Conservation (phyloP, 2,329 filamentous ascomycete genomes). For the Trichoderma citrinoviride region DNA sequence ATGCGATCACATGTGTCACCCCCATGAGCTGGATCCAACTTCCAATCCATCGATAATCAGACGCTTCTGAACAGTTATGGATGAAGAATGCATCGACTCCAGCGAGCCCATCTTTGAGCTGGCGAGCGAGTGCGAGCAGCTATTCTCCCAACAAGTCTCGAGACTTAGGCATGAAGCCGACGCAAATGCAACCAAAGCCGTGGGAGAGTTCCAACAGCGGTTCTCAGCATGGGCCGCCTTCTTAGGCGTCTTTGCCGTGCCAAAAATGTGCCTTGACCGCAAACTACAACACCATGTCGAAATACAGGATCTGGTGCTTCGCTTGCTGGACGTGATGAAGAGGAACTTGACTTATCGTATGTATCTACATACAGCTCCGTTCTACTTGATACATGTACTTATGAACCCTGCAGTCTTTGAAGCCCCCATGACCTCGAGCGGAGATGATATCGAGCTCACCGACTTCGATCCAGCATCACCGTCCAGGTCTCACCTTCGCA, state of each 20-base stretch:
- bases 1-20: background rate
- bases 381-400: background rate
- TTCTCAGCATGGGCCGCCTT: slow-evolving; percentile 21
- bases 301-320: slow-evolving; percentile 16
- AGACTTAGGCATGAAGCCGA: background rate
- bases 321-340: slow-evolving; percentile 12
- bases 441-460: background rate
- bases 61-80: background rate
- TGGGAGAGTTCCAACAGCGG: slow-evolving; percentile 18
- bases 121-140: background rate
- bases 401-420: background rate
- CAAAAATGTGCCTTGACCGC: slow-evolving; percentile 19
- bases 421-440: background rate
- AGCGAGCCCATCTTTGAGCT: background rate
- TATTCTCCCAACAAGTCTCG: background rate
- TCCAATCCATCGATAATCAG: no score
- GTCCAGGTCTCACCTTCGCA: background rate
- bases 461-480: background rate
- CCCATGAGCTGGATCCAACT: background rate
- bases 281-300: slow-evolving; percentile 6
- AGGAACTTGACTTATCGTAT: slow-evolving; percentile 16
- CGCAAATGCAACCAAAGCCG: background rate
- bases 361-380: background rate
- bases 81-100: background rate
- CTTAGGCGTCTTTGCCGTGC: slow-evolving; percentile 12